Evolutionary conservation across 768 basidiomycete species (phyloP), one percentile per base, ranked within the genome.

Genomic region (Fomitopsis serialis): DNA sequence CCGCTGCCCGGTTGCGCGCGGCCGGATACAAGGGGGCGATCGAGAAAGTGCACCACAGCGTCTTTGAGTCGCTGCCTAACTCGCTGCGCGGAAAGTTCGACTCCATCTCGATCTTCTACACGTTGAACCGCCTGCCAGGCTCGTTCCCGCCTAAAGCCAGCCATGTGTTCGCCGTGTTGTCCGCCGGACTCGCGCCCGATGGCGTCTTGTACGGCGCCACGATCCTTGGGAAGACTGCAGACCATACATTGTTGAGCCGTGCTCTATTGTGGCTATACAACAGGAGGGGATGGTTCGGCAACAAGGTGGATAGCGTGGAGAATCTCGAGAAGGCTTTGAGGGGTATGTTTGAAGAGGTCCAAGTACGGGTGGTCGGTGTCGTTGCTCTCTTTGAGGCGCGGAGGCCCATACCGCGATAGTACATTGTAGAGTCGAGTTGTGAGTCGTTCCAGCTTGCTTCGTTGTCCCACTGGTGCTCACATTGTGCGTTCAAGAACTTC

Each of bases 201-300:
- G 54, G 55, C 15, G 48, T 51, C 22, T 32, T 59, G 27, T 61
- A 59, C 45, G 61, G 62, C 29, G 50, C 54, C 21, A 60, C 58
- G 12, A 52, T 56, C 46, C 51, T 57, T n/a, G 61, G 61, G n/a
- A 17, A 22, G 2, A 54, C 22, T 2, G 46, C 40, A 12, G 21
- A 12, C 40, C 60, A 61, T 49, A 58, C 56, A 35, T 47, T 23
- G 48, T n/a, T 58, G 23, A 54, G 57, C 3, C 13, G 37, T 0
- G 22, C 6, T 5, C 46, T 56, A 27, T 46, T 61, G 48, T 19
- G 32, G 6, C 12, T 48, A n/a, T 56, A 54, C 51, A 58, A 56
- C 50, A 23, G 29, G 29, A 55, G 48, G 32, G 54, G 57, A 17
- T 52, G 56, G 9, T 58, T 58, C 25, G 45, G 57, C 1, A 61